Percentiles rank a stretch among this genome's conserved stretches.
phyloP scores from a whole-genome alignment of 2,329 filamentous ascomycete genomes.

The Cytospora leucostoma region DNA sequence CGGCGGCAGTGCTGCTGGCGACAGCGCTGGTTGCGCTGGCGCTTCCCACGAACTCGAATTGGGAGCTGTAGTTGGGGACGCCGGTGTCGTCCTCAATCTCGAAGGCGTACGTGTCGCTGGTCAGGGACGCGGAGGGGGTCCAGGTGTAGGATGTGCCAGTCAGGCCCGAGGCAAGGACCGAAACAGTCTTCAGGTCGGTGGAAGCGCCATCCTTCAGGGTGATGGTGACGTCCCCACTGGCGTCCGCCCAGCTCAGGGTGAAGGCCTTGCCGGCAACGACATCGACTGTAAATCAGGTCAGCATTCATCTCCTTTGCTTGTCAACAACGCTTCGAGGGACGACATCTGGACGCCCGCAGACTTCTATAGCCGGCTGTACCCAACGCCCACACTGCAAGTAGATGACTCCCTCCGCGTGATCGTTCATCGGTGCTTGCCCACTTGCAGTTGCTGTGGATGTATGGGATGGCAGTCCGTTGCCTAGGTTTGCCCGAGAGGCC shows the following conservation, averaged over 20 bases:
- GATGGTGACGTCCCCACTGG: conserved; percentile 45
- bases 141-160: conserved; percentile 42
- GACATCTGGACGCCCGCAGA: background rate
- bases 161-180: conserved; percentile 36
- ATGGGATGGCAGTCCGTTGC: background rate
- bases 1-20: conserved; percentile 25
- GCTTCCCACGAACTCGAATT: conserved; percentile 40
- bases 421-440: background rate
- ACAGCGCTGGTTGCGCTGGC: conserved; percentile 28
- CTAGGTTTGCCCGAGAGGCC: background rate
- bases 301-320: conserved; percentile 34
- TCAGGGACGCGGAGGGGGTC: conserved; percentile 40
- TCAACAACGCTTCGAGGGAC: background rate
- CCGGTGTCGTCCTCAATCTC: conserved; percentile 43
- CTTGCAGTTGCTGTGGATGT: background rate
- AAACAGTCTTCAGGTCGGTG: conserved; percentile 40
- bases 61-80: conserved; percentile 47
- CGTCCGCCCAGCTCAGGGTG: conserved; percentile 46
- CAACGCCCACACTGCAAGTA: background rate
- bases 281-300: conserved; percentile 29
- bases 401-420: background rate
- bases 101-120: conserved; percentile 47
- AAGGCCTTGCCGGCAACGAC: conserved; percentile 44
- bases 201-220: conserved; percentile 43
- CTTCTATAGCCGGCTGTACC: background rate